Base-by-base conservation (phyloP, 2,329 filamentous ascomycete genomes). In the Arthrobotrys conoides region DNA sequence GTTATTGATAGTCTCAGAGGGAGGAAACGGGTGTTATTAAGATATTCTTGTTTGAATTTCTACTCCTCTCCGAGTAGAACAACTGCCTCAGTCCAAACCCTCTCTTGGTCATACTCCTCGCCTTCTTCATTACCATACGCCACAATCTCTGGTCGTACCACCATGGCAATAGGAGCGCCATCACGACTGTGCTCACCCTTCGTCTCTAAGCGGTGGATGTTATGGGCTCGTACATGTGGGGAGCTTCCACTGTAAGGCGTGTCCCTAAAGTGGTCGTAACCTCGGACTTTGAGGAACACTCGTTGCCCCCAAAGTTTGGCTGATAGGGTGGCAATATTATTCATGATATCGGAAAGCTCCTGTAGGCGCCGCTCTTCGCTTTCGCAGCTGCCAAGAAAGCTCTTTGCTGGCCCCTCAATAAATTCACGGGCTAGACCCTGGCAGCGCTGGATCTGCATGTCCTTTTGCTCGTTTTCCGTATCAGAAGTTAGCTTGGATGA, bases 81-180 rank as follows among this genome's bases (percentile, higher is more conserved):
- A 36, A 67, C 46, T 27, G 63, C 63, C 27, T 24, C 36, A 33
- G 44, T 18, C 63, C 63, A 67, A 9, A 67, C 63, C 24, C 18
- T 67, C 63, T 67, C 63, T n/a, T 67, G 51, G 20, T 67, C 63
- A n/a, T 67, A 67, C 10, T 67, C 63, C 14, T 33, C 44, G 27
- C 63, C 63, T 22, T 67, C 63, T 51, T 67, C 63, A n/a, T 67
- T 67, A 20, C 63, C 63, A 38, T 67, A 67, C 16, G 63, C 63
- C 3, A 53, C 63, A 8, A 67, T 67, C 44, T 67, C 63, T 18
- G 63, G 63, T 38, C 30, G 63, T 67, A 67, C 24, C 2, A 67
- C 63, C 63, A 67, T 67, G 33, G 20, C 10, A 38, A 67, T 67
- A 2, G 63, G 27, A 20, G 12, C 63, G n/a, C 63, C 63, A 38